Conservation (phyloP, 2,329 filamentous ascomycete genomes). For the Penicillium sp. region DNA sequence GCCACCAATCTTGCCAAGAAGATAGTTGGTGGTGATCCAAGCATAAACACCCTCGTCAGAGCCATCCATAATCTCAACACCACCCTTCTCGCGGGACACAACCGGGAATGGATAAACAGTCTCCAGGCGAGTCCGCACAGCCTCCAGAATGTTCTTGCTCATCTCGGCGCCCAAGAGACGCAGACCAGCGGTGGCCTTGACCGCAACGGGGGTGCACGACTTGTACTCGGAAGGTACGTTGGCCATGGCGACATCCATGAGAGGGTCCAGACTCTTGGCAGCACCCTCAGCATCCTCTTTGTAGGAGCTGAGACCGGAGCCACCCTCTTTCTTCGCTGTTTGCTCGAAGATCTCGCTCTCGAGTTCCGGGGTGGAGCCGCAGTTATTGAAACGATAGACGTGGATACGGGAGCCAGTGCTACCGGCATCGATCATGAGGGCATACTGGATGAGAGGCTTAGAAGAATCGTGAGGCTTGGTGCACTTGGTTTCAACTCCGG, state of each 20-base stretch:
- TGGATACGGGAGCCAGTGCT: slow-evolving; percentile 98
- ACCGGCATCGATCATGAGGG: slow-evolving; percentile 97
- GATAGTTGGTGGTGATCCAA: slow-evolving; percentile 99
- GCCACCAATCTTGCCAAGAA: slow-evolving; percentile 94
- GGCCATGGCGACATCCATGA: slow-evolving; percentile 84
- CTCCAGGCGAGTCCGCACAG: slow-evolving; percentile 83
- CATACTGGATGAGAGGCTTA: slow-evolving; percentile 96
- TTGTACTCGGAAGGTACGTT: slow-evolving; percentile 87
- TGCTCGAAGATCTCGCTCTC: slow-evolving; percentile 92
- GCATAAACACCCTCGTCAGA: slow-evolving; percentile 97
- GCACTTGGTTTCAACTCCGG: slow-evolving; percentile 73
- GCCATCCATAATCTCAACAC: slow-evolving; percentile 96
- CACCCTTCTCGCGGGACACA: slow-evolving; percentile 79
- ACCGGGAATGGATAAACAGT: slow-evolving; percentile 93
- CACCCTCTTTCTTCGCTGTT: slow-evolving; percentile 81
- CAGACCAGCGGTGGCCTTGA: slow-evolving; percentile 95
- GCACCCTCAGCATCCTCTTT: slow-evolving; percentile 83
- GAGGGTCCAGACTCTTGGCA: slow-evolving; percentile 83
- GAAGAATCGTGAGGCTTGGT: slow-evolving; percentile 80
- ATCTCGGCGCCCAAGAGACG: slow-evolving; percentile 81
- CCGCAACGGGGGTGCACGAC: slow-evolving; percentile 90
- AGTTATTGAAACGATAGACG: slow-evolving; percentile 99
- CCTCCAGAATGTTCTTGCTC: slow-evolving; percentile 80
- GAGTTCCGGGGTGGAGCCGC: slow-evolving; percentile 89
- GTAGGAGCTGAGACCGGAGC: slow-evolving; percentile 83